Evolutionary conservation across 2,329 filamentous ascomycete species (phyloP), one percentile per base, ranked within the genome.

Genomic region (Penicillium expansum): DNA sequence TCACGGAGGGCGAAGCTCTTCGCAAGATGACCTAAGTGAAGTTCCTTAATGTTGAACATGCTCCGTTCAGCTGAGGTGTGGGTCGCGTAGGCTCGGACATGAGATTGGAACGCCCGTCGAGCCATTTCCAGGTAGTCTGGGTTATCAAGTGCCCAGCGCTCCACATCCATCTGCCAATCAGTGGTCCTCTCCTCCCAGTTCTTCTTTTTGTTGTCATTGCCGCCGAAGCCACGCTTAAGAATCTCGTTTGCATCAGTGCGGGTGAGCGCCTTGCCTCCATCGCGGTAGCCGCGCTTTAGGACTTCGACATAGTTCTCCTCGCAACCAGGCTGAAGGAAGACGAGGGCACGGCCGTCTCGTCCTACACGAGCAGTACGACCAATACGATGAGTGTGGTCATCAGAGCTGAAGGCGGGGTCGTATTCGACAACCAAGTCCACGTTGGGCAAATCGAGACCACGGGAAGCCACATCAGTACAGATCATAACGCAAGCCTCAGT

Each of bases 361-460:
- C 94, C 94, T 1, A 95, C 91, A 80, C 94, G 90, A 4, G 94
- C 94, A 11, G 94, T 99, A 73, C 94, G 89, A 53, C 94, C 94
- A 54, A 97, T 91, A 55, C 94, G 88, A 77, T 99, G 94, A 8
- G 97, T 83, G 73, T 99, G 94, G 73, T 99, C 94, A 59, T 92
- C 90, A 24, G 91, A 87, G 70, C 89, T 91, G 76, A 97, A 97
- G 2, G 94, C 91, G 0, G 94, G 92, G 70, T 99, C 94, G 71
- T 96, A 97, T 73, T 99, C 94, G 55, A 99, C 84, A 48, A 99
- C 92, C 20, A 97, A 82, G 72, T 99, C 94, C 50, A 99, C 91
- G 49, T 94, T 93, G 0, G 93, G 93, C 16, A 99, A 85, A 79
- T 99, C 94, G 41, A 99, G 86, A 78, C 94, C 94, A 70, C 94